Conservation (phyloP, 2,329 filamentous ascomycete species). For the Escovopsis weberi region DNA sequence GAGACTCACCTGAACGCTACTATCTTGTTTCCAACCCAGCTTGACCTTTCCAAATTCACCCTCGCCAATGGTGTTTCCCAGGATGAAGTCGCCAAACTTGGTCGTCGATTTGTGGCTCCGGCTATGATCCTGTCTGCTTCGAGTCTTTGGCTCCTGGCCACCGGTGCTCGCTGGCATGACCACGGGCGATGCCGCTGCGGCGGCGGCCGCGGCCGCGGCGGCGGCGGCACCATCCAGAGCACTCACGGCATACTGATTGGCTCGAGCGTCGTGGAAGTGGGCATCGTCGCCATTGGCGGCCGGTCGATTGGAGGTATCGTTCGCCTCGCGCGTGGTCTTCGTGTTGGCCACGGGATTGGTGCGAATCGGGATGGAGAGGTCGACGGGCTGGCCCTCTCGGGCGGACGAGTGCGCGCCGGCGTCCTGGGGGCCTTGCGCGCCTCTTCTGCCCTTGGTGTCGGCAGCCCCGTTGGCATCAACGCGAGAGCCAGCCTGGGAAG, state of each 20-base stretch:
- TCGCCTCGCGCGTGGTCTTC: conserved; percentile 57
- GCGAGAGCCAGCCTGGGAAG: conserved; percentile 20
- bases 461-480: conserved; percentile 15
- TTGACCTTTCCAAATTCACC: conserved; percentile 99
- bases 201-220: conserved; percentile 10
- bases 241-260: conserved; percentile 10
- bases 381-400: conserved; percentile 24
- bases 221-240: conserved; percentile 7
- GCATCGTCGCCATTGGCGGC: conserved; percentile 27
- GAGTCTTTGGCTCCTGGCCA: conserved; percentile 33
- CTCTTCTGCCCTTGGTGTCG: conserved; percentile 17
- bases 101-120: conserved; percentile 48
- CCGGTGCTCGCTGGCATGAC: conserved; percentile 28
- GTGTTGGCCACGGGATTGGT: conserved; percentile 28
- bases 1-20: conserved; percentile 56
- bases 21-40: conserved; percentile 94
- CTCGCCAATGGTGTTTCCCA: conserved; percentile 92
- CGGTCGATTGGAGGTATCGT: conserved; percentile 63
- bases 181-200: conserved; percentile 31
- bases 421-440: conserved; percentile 20
- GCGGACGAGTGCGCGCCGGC: conserved; percentile 23
- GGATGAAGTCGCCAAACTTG: conserved; percentile 88
- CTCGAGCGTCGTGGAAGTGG: conserved; percentile 12
- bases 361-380: conserved; percentile 30
- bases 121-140: conserved; percentile 46